Base-by-base conservation (phyloP, 176 grass and related monocot species). In the Echinochloa phyllopogon region DNA sequence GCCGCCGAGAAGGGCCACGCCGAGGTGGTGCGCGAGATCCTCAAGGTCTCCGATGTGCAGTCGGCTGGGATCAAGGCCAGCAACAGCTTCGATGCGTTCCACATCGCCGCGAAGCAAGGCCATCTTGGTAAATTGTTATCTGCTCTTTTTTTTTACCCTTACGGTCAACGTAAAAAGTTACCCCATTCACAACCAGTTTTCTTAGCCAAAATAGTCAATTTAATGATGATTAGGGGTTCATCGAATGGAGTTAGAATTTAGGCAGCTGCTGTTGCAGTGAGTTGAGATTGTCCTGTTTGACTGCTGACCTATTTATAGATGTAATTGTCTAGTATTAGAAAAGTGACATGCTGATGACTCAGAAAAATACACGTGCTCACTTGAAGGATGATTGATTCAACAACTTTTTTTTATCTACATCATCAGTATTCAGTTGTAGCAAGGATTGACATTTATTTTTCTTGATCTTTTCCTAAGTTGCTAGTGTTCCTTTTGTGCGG, bases 61-160 rank as follows among this genome's bases (percentile, higher is more conserved):
- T 87, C 95, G 15, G 93, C 95, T 5, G 83, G 85, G 45, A 80
- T 93, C 85, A 98, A 98, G 87, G 95, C 95, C 1, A 85, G 66
- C 38, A 98, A 91, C 81, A 93, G 82, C 90, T 92, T 90, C 49
- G 95, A 98, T 50, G 88, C 95, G 10, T 95, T 98, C 83, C 95
- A 98, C 77, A 90, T 98, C 33, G 91, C 93, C 18, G 89, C 91
- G 5, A 98, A 98, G 86, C 88, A 95, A 77, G 95, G 95, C 24
- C 83, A 98, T 87, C 88, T 98, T 21, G 91, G 95, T 95, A 69
- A 89, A 44, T 58, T 82, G 1, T 24, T 60, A 3, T 58, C 56
- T 58, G 3, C 45, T 6, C 55, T 79, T 23, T 20, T 23, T 20
- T 6, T 12, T 80, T 33, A 60, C 45, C 10, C 58, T 56, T 41